Conservation (phyloP, 345 rosid genomes). For the Murraya koenigii region DNA sequence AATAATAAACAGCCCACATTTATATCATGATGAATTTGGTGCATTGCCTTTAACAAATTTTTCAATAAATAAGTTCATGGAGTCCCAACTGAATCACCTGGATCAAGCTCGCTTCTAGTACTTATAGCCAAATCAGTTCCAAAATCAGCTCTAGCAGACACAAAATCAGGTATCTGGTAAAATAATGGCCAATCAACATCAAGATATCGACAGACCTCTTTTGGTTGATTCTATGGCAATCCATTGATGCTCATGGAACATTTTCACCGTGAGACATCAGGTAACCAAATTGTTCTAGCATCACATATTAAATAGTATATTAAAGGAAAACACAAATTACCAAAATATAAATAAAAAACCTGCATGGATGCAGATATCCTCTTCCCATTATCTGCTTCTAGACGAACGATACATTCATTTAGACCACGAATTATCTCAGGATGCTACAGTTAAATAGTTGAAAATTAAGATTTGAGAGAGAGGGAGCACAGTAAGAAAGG, state of each 20-base stretch:
- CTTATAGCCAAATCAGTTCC: conserved; percentile 83
- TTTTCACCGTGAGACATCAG: conserved; percentile 10
- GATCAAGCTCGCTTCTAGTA: conserved; percentile 81
- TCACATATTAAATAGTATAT: background rate
- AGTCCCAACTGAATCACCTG: conserved; percentile 46
- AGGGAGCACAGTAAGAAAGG: background rate
- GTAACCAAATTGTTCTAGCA: background rate
- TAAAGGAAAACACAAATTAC: background rate
- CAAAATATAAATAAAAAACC: conserved; percentile 28
- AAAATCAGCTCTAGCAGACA: conserved; percentile 74
- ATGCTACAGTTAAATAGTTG: conserved; percentile 40
- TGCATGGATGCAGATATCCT: conserved; percentile 87
- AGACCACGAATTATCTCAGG: conserved; percentile 82
- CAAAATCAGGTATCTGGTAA: conserved; percentile 74
- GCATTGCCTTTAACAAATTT: background rate
- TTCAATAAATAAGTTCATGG: conserved; percentile 2
- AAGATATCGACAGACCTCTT: background rate
- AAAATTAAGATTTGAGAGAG: conserved; percentile 10
- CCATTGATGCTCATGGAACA: background rate
- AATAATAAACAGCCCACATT: conserved; percentile 4
- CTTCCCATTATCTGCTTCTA: conserved; percentile 67
- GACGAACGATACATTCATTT: conserved; percentile 82
- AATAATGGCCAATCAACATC: background rate
- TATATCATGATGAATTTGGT: conserved; percentile 7
- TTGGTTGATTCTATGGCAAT: background rate